Evolutionary conservation across 2,329 filamentous ascomycete species (phyloP).

Genomic region (Paraphaeosphaeria sporulosa): DNA sequence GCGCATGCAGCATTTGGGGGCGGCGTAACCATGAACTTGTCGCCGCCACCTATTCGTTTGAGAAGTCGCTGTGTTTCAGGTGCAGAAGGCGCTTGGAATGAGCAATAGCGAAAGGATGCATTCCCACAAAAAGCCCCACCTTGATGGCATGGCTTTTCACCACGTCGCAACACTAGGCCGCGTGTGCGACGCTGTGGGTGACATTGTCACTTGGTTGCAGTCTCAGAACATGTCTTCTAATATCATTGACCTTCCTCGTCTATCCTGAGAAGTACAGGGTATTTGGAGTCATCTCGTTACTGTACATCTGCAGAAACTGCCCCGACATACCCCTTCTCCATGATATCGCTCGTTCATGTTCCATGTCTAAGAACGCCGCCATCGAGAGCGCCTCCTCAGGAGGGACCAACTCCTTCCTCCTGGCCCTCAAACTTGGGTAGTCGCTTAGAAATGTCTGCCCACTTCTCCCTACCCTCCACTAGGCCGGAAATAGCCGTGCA

Average conservation of each 20-base stretch:
- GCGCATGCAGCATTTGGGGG: background rate
- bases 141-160: background rate
- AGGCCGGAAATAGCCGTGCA: constrained; percentile 73
- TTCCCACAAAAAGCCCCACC: background rate
- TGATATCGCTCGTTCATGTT: constrained; percentile 7
- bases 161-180: background rate
- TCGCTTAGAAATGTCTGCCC: constrained; percentile 76
- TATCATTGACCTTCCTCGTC: background rate
- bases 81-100: background rate
- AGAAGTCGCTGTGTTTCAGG: background rate
- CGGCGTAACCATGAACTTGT: background rate
- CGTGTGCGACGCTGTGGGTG: background rate
- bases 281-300: background rate
- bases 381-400: background rate
- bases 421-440: constrained; percentile 79
- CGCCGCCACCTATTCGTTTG: background rate
- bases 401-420: constrained; percentile 37
- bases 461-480: constrained; percentile 68
- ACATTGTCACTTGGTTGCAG: background rate
- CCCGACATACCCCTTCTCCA: constrained; percentile 9
- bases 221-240: background rate
- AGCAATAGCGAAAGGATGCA: background rate
- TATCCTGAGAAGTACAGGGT: background rate
- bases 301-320: constrained; percentile 19
- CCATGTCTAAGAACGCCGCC: background rate